Evolutionary conservation across 345 rosid species (phyloP).

Genomic region (Populus tremula): DNA sequence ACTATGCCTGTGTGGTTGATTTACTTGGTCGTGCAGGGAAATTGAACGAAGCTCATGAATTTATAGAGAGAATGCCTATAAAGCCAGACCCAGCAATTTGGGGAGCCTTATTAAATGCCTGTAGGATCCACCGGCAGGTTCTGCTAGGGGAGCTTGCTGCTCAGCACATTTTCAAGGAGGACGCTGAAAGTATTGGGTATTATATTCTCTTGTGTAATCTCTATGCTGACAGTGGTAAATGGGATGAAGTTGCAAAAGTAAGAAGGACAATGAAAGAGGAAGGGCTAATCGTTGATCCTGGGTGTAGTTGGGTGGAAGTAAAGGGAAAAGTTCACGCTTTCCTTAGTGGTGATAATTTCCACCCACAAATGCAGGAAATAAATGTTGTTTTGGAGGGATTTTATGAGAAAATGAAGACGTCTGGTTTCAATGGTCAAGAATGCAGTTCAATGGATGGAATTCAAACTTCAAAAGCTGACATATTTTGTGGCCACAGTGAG

Average conservation of each 20-base stretch:
- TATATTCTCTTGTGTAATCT: slow-evolving; percentile 28
- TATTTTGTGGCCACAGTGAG: slow-evolving; percentile 37
- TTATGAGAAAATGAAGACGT: slow-evolving; percentile 29
- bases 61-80: slow-evolving; percentile 31
- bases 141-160: slow-evolving; percentile 36
- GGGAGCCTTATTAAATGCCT: slow-evolving; percentile 38
- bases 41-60: slow-evolving; percentile 23
- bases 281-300: slow-evolving; percentile 36
- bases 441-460: slow-evolving; percentile 10
- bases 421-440: slow-evolving; percentile 22
- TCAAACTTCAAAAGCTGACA: slow-evolving; percentile 17
- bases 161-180: slow-evolving; percentile 23
- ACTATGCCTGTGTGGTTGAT: slow-evolving; percentile 34
- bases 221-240: slow-evolving; percentile 33
- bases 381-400: slow-evolving; percentile 25
- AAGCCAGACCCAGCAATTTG: slow-evolving; percentile 32
- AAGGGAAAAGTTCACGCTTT: slow-evolving; percentile 37
- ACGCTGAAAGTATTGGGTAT: slow-evolving; percentile 24
- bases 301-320: slow-evolving; percentile 35
- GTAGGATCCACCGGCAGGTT: slow-evolving; percentile 28
- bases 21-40: slow-evolving; percentile 28
- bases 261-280: slow-evolving; percentile 30
- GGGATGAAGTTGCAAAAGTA: slow-evolving; percentile 29
- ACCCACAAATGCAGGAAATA: slow-evolving; percentile 27
- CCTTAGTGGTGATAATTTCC: slow-evolving; percentile 27